A percentile compares a stretch with the other conserved stretches of the same genome.
These are phyloP conservation scores for Paramecium primaurelia DNA, from an alignment of 73 alveolate genomes.

Conservation along the genomic window DNA sequence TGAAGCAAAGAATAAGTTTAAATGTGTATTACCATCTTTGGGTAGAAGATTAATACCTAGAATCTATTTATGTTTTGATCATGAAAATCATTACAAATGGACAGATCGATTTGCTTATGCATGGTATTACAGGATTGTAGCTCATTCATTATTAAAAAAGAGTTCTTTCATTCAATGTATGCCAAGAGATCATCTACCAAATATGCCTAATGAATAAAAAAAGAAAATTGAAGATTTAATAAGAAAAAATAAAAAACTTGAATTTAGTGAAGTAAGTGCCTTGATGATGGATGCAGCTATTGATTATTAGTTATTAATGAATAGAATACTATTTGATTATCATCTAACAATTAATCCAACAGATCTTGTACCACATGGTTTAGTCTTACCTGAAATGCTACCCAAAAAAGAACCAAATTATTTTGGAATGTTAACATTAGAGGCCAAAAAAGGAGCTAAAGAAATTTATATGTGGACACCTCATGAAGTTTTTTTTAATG, in stretches of 20 bases:
- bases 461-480: constrained; percentile 46
- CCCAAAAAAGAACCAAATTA: constrained; percentile 2
- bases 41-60: constrained; percentile 21
- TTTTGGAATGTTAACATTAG: constrained; percentile 54
- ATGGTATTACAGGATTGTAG: constrained; percentile 1
- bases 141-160: neutral
- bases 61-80: constrained; percentile 35
- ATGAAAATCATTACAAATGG: constrained; percentile 28
- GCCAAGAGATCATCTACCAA: constrained; percentile 55
- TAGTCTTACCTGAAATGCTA: neutral
- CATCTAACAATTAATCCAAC: neutral
- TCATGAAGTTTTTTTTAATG: constrained; percentile 41
- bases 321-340: constrained; percentile 38
- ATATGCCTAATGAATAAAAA: constrained; percentile 42
- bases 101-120: constrained; percentile 7
- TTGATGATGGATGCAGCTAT: constrained; percentile 49
- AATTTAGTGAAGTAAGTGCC: constrained; percentile 44
- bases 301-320: constrained; percentile 42
- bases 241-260: constrained; percentile 33
- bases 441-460: constrained; percentile 50
- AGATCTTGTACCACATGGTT: constrained; percentile 17
- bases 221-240: constrained; percentile 43
- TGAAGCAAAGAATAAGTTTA: constrained; percentile 19
- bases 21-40: neutral
- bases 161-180: neutral